Evolutionary conservation across 441 rosid genomes (phyloP), one percentile per base, ranked within the genome.

Genomic region (Aquilaria agallochum): DNA sequence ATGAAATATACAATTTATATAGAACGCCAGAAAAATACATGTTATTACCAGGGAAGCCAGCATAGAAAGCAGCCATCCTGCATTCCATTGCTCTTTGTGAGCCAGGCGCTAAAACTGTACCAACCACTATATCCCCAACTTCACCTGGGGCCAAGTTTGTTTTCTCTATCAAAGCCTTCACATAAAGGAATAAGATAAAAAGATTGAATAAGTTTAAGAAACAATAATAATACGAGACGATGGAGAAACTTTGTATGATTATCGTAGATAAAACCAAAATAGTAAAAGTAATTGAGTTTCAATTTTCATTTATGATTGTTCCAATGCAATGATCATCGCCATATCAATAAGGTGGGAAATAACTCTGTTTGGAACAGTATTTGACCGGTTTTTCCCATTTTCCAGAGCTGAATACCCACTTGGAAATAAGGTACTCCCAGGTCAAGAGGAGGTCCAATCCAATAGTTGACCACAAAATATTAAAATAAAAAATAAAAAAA

Each of bases 1-100:
- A 55, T 20, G 40, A 30, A 49, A 42, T 49, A 51, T 58, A 46
- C 51, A 67, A 27, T 55, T 27, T 30, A 31, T 36, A 31, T 47
- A 42, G 15, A 66, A 20, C 27, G 27, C 9, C n/a, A 20, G 42
- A 56, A 32, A 40, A 20, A 50, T 42, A 11, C 27, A 53, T 20
- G 33, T 63, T 77, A 33, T 60, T 77, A 84, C 90, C 88, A 44
- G 90, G 93, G 53, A 87, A 74, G 58, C 93, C 93, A 44, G 90
- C 93, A 59, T 80, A 87, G 68, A 80, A 87, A 34, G 88, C 90
- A n/a, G 90, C 93, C 65, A 87, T 83, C 70, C 88, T 77, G 71
- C 93, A 84, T 58, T 87, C 88, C 50, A 64, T 80, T 31, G 81
- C 93, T 72, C 93, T 74, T 59, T 63, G 74, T 58, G 93, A 84